Evolutionary conservation across 2,329 filamentous ascomycete genomes (phyloP), one percentile per base, ranked within the genome.

Genomic region (Hymenoscyphus salicellus): DNA sequence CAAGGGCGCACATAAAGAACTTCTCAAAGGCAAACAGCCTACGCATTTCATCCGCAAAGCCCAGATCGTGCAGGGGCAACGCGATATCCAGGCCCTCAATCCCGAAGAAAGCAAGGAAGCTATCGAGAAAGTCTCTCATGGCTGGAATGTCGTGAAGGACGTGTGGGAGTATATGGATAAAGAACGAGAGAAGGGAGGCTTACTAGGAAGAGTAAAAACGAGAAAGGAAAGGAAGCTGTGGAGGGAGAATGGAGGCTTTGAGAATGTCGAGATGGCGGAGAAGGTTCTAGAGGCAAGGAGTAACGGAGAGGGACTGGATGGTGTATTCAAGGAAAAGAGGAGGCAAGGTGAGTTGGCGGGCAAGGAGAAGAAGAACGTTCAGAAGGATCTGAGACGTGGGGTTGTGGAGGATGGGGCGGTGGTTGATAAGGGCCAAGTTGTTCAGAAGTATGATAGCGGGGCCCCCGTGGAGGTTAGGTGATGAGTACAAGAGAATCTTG

Each of bases 1-100:
- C 67, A 89, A 90, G 72, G 88, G 88, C 0, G 73, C 89, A 0
- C 81, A 85, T 36, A 88, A 88, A 69, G 84, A 90, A 72, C 75
- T 81, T 1, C 78, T 82, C 66, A 82, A 86, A 41, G 75, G 79
- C 10, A 80, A 80, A 63, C 82, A 83, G 66, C 85, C 86, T 0
- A 79, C 81, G 1, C 78, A 78, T 26, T 82, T 82, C 63, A 77
- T 89, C 16, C 81, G 86, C 0, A 80, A 81, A 28, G 85, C 84
- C 1, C 81, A 86, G 4, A 87, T 89, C 30, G 75, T 81, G 0
- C 85, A 89, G 71, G 86, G 85, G 0, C 81, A 83, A 66, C 76
- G 80, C 3, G 83, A 86, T 57, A 60, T 78, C 3, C 62, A 72
- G 0, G 70, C 65, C 3, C 69, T 84, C 0, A 62, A 70, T 4